These are phyloP conservation scores for Cornus kousa DNA, from an alignment of 148 eudicot genomes.

Conservation along the genomic window DNA sequence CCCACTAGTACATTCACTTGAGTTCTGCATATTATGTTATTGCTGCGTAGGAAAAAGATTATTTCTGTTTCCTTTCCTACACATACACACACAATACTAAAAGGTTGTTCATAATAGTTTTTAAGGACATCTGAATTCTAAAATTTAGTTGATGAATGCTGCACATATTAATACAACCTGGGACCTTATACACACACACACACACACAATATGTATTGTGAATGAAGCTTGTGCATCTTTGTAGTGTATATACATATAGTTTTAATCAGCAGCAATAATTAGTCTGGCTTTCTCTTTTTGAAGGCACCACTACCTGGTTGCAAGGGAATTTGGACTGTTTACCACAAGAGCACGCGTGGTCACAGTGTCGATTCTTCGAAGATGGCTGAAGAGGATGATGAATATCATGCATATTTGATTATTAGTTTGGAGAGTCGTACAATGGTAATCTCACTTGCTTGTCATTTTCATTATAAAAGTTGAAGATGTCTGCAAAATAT, in stretches of 20 bases:
- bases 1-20: too few relatives aligned
- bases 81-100: too few relatives aligned
- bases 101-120: not conserved
- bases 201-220: too few relatives aligned
- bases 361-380: slow-evolving; percentile 70
- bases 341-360: slow-evolving; percentile 85
- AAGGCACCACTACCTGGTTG: slow-evolving; percentile 88
- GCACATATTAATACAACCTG: not conserved
- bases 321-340: slow-evolving; percentile 97
- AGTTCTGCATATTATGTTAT: not conserved
- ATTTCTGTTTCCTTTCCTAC: not conserved
- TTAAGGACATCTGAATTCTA: not conserved
- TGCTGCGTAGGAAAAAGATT: not conserved
- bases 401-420: slow-evolving; percentile 93
- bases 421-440: slow-evolving; percentile 93
- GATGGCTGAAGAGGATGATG: slow-evolving; percentile 75
- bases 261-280: slow-evolving; percentile 4
- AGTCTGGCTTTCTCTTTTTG: slow-evolving; percentile 2
- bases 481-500: not conserved
- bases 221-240: not conserved
- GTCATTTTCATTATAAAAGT: not conserved
- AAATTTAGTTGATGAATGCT: not conserved
- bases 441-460: slow-evolving; percentile 54
- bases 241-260: not conserved
- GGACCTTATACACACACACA: not conserved